Percentiles rank a stretch among this genome's conserved stretches.
These are phyloP conservation scores for Litchi chinensis DNA, from an alignment of 345 rosid species.

Conservation along the genomic window DNA sequence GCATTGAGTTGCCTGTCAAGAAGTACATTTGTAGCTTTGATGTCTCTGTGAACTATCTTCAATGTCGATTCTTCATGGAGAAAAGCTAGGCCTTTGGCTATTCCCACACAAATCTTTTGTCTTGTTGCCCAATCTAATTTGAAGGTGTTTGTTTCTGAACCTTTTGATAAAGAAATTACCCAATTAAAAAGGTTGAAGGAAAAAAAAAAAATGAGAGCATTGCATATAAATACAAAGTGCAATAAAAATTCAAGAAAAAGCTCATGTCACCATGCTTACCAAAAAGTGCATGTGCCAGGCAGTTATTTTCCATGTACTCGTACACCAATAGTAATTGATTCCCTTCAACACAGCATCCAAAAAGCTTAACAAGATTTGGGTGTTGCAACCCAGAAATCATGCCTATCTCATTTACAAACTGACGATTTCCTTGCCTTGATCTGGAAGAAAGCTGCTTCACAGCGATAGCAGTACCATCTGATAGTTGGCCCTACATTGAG, in stretches of 20 bases:
- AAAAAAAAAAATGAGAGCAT: neutral
- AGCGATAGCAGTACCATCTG: slow-evolving; percentile 62
- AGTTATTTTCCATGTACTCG: slow-evolving; percentile 73
- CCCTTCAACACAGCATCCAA: slow-evolving; percentile 69
- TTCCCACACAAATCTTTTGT: slow-evolving; percentile 51
- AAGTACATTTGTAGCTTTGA: slow-evolving; percentile 59
- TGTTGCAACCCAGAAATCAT: slow-evolving; percentile 72
- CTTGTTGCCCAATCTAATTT: slow-evolving; percentile 53
- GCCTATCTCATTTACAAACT: slow-evolving; percentile 69
- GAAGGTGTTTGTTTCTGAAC: slow-evolving; percentile 23
- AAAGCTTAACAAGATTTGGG: slow-evolving; percentile 69
- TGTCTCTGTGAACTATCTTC: slow-evolving; percentile 66
- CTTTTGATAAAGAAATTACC: slow-evolving; percentile 11
- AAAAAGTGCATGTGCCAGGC: slow-evolving; percentile 56
- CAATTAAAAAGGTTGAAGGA: neutral
- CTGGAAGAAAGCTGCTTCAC: slow-evolving; percentile 76
- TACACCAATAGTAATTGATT: slow-evolving; percentile 61
- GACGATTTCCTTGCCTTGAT: slow-evolving; percentile 74
- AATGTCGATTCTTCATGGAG: slow-evolving; percentile 62
- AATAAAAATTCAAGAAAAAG: neutral
- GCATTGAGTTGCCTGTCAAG: slow-evolving; percentile 55
- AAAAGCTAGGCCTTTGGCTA: slow-evolving; percentile 62
- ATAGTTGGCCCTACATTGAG: slow-evolving; percentile 36
- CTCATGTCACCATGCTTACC: slow-evolving; percentile 44
- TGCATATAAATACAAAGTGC: neutral